Evolutionary conservation across 2,329 filamentous ascomycete genomes (phyloP).

Genomic region (Diaporthe eres): DNA sequence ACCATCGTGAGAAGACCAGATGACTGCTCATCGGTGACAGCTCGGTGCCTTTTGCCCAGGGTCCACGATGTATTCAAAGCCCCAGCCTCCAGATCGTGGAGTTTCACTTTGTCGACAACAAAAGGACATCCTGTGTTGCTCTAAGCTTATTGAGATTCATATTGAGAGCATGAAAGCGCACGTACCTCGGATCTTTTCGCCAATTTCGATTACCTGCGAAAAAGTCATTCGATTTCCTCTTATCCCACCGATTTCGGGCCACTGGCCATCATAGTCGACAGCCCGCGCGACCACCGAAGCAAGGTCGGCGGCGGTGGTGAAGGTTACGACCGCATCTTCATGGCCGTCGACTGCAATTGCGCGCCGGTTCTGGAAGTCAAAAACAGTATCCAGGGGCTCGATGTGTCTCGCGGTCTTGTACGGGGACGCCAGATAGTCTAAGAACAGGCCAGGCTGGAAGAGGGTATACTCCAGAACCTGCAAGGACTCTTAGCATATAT

Average conservation of each 20-base stretch:
- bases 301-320: slow-evolving; percentile 61
- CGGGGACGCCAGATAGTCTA: slow-evolving; percentile 68
- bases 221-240: slow-evolving; percentile 54
- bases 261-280: slow-evolving; percentile 59
- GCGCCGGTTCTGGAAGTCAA: slow-evolving; percentile 58
- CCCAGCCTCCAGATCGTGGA: slow-evolving; percentile 63
- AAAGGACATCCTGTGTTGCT: slow-evolving; percentile 52
- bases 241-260: slow-evolving; percentile 60
- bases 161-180: not conserved
- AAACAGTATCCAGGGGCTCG: slow-evolving; percentile 52
- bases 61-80: slow-evolving; percentile 57
- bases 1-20: slow-evolving; percentile 54
- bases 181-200: slow-evolving; percentile 44
- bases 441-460: slow-evolving; percentile 68
- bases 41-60: slow-evolving; percentile 49
- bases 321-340: slow-evolving; percentile 58
- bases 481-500: not conserved
- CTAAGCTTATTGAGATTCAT: slow-evolving; percentile 27
- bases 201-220: slow-evolving; percentile 56
- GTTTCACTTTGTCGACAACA: slow-evolving; percentile 58
- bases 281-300: slow-evolving; percentile 55
- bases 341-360: slow-evolving; percentile 59
- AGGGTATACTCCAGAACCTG: slow-evolving; percentile 69
- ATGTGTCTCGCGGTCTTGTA: slow-evolving; percentile 62
- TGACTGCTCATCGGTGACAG: slow-evolving; percentile 53